Evolutionary conservation across 192 early-diverging fungal species (phyloP), one percentile per base, ranked within the genome.

Genomic region (Mortierella hygrophila): DNA sequence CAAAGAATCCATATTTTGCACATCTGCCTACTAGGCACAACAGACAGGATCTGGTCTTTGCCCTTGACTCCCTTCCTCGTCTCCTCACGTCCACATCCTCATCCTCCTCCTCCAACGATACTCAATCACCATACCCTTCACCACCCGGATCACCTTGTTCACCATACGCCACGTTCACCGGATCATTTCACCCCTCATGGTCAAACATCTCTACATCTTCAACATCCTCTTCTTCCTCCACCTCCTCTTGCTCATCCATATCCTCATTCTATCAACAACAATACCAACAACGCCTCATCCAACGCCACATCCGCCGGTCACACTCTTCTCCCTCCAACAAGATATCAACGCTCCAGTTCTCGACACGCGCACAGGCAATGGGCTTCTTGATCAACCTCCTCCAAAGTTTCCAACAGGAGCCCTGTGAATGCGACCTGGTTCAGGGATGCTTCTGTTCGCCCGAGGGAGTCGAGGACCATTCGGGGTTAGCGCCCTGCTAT

Each of bases 361-460:
- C 70, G 54, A 86, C 78, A 15, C 84, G 84, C 26, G 79, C 84
- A 63, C 84, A 86, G 38, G 84, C 84, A n/a, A 86, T 86, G 84
- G 75, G 49, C 9, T 81, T 81, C n/a, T 54, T 86, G 76, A 86
- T 86, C 52, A 75, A 86, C 26, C 63, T 81, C 47, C 60, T 86
- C 6, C 74, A 54, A 75, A 69, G 70, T 20, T 42, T 86, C 6
- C 84, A 86, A 47, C 38, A 38, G 38, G 83, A 85, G 4, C 82
- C 82, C 29, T 85, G 82, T 57, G 76, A 49, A 57, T 85, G 82
- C 38, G 82, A 85, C 40, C 74, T 85, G 11, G 77, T 78, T 16
- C 72, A 72, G 68, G 82, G 82, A 20, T 85, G 82, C 21, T 71
- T 76, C 26, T 85, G 82, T 52, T 78, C 77, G 8, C 77, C 77